Evolutionary conservation across 2,329 filamentous ascomycete species (phyloP).

Genomic region (Ascosphaera aggregata): DNA sequence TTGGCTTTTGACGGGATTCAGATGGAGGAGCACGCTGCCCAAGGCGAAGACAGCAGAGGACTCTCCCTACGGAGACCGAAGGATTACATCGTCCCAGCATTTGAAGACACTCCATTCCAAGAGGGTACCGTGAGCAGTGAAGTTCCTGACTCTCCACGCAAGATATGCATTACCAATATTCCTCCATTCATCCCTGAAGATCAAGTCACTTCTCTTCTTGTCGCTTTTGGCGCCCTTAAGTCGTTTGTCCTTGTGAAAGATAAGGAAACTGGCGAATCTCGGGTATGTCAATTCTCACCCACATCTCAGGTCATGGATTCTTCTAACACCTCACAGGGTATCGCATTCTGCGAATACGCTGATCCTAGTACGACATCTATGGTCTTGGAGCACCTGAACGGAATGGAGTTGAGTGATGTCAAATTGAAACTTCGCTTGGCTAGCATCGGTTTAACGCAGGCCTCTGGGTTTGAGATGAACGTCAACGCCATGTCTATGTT

Average conservation of each 20-base stretch:
- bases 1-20: slow-evolving; percentile 72
- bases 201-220: slow-evolving; percentile 72
- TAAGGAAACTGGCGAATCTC: slow-evolving; percentile 58
- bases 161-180: slow-evolving; percentile 81
- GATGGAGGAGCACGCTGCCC: slow-evolving; percentile 47
- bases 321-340: slow-evolving; percentile 36
- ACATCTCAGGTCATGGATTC: neutral
- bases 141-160: slow-evolving; percentile 83
- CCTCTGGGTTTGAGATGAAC: slow-evolving; percentile 75
- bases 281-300: slow-evolving; percentile 33
- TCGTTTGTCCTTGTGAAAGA: slow-evolving; percentile 84
- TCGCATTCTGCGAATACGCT: slow-evolving; percentile 88
- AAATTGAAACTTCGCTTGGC: slow-evolving; percentile 70
- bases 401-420: slow-evolving; percentile 78
- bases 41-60: slow-evolving; percentile 13
- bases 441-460: slow-evolving; percentile 85
- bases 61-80: slow-evolving; percentile 70
- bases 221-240: slow-evolving; percentile 80
- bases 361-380: slow-evolving; percentile 54
- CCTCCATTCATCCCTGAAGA: slow-evolving; percentile 74
- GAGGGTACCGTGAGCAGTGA: slow-evolving; percentile 54
- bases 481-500: slow-evolving; percentile 97
- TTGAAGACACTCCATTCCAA: slow-evolving; percentile 47
- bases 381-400: slow-evolving; percentile 75
- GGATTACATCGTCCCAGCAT: slow-evolving; percentile 83